Percentiles rank a stretch among this genome's conserved stretches.
These are phyloP conservation scores for Polygonum aviculare DNA, from an alignment of 148 eudicot genomes.

Conservation along the genomic window DNA sequence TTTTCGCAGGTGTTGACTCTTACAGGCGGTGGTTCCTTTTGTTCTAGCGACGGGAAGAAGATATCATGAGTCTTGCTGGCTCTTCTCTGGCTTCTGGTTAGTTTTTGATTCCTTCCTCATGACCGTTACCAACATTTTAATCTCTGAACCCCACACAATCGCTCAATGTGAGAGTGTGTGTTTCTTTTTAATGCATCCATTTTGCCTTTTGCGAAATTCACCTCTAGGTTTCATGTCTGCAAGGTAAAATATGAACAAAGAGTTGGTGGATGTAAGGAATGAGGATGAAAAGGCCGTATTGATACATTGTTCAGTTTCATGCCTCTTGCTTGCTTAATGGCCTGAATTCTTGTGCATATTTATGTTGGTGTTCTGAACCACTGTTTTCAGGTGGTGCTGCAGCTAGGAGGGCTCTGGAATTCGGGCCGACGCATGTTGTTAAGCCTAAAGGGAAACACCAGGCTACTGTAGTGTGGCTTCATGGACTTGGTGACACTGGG, in stretches of 20 bases:
- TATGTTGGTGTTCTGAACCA: constrained; percentile 3
- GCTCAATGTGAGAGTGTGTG: not conserved
- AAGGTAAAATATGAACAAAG: not conserved
- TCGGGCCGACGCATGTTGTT: constrained; percentile 81
- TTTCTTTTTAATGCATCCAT: not conserved
- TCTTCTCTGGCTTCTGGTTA: constrained; percentile 56
- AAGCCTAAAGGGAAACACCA: constrained; percentile 93
- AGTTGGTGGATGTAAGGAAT: not conserved
- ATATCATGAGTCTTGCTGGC: constrained; percentile 53
- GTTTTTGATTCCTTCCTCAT: constrained; percentile 14
- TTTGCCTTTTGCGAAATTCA: not conserved
- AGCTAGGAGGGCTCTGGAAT: constrained; percentile 62
- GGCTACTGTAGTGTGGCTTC: constrained; percentile 92
- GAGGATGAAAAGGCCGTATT: not conserved
- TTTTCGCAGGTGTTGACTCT: constrained; percentile 8
- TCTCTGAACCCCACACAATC: not conserved
- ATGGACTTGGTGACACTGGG: constrained; percentile 96
- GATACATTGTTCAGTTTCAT: not conserved
- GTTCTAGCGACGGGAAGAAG: not conserved
- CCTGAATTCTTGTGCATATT: not conserved
- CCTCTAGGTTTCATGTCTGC: not conserved
- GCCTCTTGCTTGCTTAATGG: not conserved
- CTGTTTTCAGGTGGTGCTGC: constrained; percentile 46
- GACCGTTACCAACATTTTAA: not conserved
- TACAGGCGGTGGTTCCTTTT: not conserved